A percentile compares a stretch with the other conserved stretches of the same genome.
These are phyloP conservation scores for Apiospora kogelbergensis DNA, from an alignment of 2,329 filamentous ascomycete species.

Conservation along the genomic window DNA sequence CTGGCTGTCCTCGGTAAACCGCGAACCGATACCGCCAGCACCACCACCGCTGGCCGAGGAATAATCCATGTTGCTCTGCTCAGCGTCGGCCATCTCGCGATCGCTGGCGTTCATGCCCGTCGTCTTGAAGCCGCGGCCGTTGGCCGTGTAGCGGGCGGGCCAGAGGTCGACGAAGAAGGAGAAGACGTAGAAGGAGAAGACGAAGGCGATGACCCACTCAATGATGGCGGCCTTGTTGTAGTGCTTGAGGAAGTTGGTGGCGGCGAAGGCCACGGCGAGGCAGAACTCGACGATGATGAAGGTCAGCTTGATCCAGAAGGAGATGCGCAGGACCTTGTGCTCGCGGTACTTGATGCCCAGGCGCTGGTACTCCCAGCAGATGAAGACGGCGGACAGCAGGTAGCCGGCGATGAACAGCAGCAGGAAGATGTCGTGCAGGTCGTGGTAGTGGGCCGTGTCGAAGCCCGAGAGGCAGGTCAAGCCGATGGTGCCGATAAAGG, in stretches of 20 bases:
- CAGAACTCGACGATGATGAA: conserved; percentile 81
- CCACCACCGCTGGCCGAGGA: conserved; percentile 16
- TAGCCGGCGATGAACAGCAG: conserved; percentile 84
- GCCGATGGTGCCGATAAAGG: conserved; percentile 74
- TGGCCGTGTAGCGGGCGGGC: conserved; percentile 65
- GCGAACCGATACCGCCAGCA: conserved; percentile 14
- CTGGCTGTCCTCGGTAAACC: conserved; percentile 28
- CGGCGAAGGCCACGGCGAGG: conserved; percentile 73
- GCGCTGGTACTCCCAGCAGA: conserved; percentile 87
- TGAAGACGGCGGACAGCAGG: conserved; percentile 80
- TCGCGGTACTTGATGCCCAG: conserved; percentile 76
- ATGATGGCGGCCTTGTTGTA: conserved; percentile 73
- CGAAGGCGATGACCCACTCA: conserved; percentile 76
- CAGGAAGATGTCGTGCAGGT: conserved; percentile 74
- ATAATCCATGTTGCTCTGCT: conserved; percentile 5
- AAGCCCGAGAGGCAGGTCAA: conserved; percentile 84
- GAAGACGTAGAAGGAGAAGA: conserved; percentile 86
- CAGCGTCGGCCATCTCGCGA: conserved; percentile 26
- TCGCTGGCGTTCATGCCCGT: conserved; percentile 21
- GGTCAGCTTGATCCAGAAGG: conserved; percentile 82
- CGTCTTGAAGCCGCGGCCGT: conserved; percentile 19
- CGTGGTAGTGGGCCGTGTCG: conserved; percentile 70
- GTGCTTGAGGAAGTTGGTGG: conserved; percentile 46
- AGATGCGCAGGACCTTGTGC: conserved; percentile 69
- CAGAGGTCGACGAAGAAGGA: conserved; percentile 86